A percentile compares a stretch with the other conserved stretches of the same genome.
Conservation (phyloP, 2,329 filamentous ascomycete genomes). For the Phialophora tarda region DNA sequence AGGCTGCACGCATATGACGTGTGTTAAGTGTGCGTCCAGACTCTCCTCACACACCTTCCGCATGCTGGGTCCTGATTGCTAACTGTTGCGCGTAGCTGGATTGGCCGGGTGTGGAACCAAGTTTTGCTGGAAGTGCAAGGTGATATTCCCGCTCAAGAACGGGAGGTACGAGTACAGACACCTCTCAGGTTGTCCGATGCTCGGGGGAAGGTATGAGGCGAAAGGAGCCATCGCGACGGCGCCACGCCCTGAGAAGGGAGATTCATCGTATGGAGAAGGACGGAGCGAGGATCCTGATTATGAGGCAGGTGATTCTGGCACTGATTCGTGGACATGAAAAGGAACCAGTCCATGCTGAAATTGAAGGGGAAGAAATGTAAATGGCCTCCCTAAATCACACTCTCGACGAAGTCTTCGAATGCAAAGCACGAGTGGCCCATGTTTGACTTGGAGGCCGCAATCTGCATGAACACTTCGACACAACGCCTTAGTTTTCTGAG, state of each 20-base stretch:
- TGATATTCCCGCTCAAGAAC: slow-evolving; percentile 4
- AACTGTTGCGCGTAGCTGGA: not conserved
- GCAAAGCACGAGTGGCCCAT: not conserved
- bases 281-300: slow-evolving; percentile 1
- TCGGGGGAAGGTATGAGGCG: not conserved
- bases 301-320: slow-evolving; percentile 2
- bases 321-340: not conserved
- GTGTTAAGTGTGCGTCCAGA: not conserved
- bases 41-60: not conserved
- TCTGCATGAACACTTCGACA: not conserved
- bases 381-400: not conserved
- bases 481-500: not conserved
- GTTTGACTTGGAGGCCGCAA: not conserved
- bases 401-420: not conserved
- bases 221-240: not conserved
- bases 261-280: not conserved
- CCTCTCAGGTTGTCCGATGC: not conserved
- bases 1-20: slow-evolving; percentile 8
- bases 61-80: not conserved
- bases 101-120: not conserved
- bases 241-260: slow-evolving; percentile 1
- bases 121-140: slow-evolving; percentile 8
- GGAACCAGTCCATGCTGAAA: not conserved
- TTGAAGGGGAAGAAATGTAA: not conserved
- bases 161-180: slow-evolving; percentile 5